Conservation (phyloP, 1,284 basidiomycete species). For the Cutaneotrichosporon dermatis region DNA sequence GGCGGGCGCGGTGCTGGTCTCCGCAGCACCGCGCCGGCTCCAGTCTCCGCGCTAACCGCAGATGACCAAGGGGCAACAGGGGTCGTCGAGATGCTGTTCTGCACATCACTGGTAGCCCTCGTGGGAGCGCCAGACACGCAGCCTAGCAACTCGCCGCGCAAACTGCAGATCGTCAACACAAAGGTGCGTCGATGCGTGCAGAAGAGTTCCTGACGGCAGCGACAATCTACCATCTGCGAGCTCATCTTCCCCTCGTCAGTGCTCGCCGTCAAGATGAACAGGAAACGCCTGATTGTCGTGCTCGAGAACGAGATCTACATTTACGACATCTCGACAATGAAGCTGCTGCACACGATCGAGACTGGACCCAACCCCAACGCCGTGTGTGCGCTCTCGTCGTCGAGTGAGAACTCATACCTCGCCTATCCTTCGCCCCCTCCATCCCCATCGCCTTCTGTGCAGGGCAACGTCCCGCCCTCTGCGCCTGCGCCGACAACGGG, state of each 20-base stretch:
- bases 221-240: slow-evolving; percentile 98
- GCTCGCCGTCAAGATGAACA: slow-evolving; percentile 91
- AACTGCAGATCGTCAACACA: slow-evolving; percentile 96
- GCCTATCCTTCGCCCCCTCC: slow-evolving; percentile 94
- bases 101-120: slow-evolving; percentile 92
- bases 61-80: slow-evolving; percentile 83
- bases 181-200: too few relatives aligned
- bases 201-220: too few relatives aligned
- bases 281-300: slow-evolving; percentile 91
- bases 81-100: slow-evolving; percentile 99
- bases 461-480: slow-evolving; percentile 38
- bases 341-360: slow-evolving; percentile 93
- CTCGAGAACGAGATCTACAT: slow-evolving; percentile 96
- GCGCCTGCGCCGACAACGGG: slow-evolving; percentile 59
- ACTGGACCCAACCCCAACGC: slow-evolving; percentile 93
- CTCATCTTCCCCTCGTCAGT: slow-evolving; percentile 95
- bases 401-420: slow-evolving; percentile 91
- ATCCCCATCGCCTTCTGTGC: slow-evolving; percentile 55
- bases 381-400: slow-evolving; percentile 89
- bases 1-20: too few relatives aligned
- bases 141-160: slow-evolving; percentile 77
- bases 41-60: slow-evolving; percentile 45
- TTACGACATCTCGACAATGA: slow-evolving; percentile 98
- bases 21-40: too few relatives aligned
- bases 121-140: slow-evolving; percentile 85